A percentile compares a stretch with the other conserved stretches of the same genome.
Conservation (phyloP, 805 yeast species). For the Saccharomycopsis synnaedendra region DNA sequence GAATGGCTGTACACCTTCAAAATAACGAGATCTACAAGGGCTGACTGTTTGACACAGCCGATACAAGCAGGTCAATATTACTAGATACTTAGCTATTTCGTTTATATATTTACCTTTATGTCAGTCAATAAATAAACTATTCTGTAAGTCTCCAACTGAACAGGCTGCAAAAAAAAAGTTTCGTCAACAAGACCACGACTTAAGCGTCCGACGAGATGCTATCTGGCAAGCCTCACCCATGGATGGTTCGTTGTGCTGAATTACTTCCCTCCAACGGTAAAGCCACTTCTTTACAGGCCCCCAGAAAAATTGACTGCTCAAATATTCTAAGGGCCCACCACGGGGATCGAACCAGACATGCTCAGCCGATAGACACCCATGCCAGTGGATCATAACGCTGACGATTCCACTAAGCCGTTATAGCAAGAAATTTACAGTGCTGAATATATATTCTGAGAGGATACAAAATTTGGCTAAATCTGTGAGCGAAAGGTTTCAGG, state of each 20-base stretch:
- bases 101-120: too few relatives aligned
- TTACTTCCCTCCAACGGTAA: conserved; percentile 17
- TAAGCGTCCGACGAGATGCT: conserved; percentile 16
- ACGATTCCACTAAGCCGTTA: conserved; percentile 15
- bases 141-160: too few relatives aligned
- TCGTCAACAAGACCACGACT: neutral
- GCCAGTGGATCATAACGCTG: conserved; percentile 5
- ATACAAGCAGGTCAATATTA: too few relatives aligned
- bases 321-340: conserved; percentile 7
- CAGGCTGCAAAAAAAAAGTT: conserved; percentile 2
- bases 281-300: conserved; percentile 12
- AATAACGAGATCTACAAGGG: too few relatives aligned
- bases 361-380: conserved; percentile 16
- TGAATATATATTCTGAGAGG: too few relatives aligned
- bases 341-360: conserved; percentile 18
- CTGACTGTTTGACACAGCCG: too few relatives aligned
- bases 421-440: conserved; percentile 6
- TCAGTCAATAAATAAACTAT: too few relatives aligned
- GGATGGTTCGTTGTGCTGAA: conserved; percentile 17
- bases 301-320: conserved; percentile 11
- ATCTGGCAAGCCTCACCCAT: conserved; percentile 16
- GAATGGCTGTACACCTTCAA: too few relatives aligned
- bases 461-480: too few relatives aligned
- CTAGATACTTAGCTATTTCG: too few relatives aligned
- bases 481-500: too few relatives aligned